A percentile compares a stretch with the other conserved stretches of the same genome.
phyloP scores from a whole-genome alignment of 1,139 yeast genomes.

The Hemisphaericaspora subhashii region DNA sequence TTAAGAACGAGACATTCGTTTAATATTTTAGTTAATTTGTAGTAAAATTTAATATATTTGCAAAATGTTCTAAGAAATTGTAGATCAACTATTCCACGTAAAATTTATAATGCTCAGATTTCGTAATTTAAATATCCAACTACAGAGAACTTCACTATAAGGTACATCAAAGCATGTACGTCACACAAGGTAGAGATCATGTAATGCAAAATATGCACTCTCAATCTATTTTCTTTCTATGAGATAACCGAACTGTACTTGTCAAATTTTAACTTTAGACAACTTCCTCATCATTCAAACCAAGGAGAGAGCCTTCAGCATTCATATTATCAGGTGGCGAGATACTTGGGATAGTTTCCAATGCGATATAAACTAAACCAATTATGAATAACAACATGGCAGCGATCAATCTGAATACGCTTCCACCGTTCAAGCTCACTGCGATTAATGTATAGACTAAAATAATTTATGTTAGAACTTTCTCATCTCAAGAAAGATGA shows the following conservation, averaged over 20 bases:
- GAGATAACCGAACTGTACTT: background rate
- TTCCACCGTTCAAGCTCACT: constrained; percentile 59
- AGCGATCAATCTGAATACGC: constrained; percentile 54
- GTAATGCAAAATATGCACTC: too few species aligned
- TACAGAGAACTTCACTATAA: too few species aligned
- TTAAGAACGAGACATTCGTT: background rate
- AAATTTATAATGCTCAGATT: too few species aligned
- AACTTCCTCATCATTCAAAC: constrained; percentile 43
- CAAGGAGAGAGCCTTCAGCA: constrained; percentile 50
- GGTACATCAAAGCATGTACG: too few species aligned
- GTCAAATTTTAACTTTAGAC: constrained; percentile 20
- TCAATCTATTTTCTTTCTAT: background rate
- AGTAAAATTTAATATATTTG: background rate
- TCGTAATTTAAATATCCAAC: too few species aligned
- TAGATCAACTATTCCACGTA: too few species aligned
- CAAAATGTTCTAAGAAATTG: too few species aligned
- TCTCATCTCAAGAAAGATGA: background rate
- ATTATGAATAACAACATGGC: constrained; percentile 55
- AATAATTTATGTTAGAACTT: constrained; percentile 16
- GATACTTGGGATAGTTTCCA: constrained; percentile 71
- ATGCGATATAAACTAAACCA: constrained; percentile 58
- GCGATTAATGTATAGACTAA: constrained; percentile 67
- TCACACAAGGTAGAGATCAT: too few species aligned
- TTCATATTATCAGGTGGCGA: constrained; percentile 77
- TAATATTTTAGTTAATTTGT: background rate